A percentile compares a stretch with the other conserved stretches of the same genome.
phyloP scores from a whole-genome alignment of 1,284 basidiomycete species.

The Grifola frondosa region DNA sequence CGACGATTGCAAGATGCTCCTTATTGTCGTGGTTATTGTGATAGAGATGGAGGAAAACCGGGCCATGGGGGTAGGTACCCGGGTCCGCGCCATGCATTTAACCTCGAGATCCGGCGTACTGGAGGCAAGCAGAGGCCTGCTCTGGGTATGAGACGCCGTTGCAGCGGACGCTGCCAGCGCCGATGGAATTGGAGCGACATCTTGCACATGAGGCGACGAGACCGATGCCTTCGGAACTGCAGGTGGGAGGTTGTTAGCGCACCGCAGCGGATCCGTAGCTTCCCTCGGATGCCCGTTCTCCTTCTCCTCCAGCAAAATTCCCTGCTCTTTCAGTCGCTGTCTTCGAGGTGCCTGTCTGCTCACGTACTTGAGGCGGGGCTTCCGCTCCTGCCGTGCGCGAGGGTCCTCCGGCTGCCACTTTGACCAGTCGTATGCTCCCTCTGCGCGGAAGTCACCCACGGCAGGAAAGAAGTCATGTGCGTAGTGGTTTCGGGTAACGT shows the following conservation, averaged over 20 bases:
- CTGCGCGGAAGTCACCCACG: conserved; percentile 48
- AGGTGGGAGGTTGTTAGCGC: conserved; percentile 27
- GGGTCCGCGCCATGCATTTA: conserved; percentile 94
- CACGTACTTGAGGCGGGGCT: conserved; percentile 51
- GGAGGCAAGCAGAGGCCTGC: conserved; percentile 12
- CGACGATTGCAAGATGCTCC: conserved; percentile 97
- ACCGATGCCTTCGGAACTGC: conserved; percentile 10
- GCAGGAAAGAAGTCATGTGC: conserved; percentile 69
- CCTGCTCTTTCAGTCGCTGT: conserved; percentile 43
- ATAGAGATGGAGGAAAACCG: conserved; percentile 93
- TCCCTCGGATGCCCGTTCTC: conserved; percentile 23
- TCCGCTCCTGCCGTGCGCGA: conserved; percentile 35
- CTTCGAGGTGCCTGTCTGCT: conserved; percentile 73
- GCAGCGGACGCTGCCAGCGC: conserved; percentile 8
- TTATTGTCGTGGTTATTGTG: conserved; percentile 89
- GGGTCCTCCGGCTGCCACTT: conserved; percentile 47
- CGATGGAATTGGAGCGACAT: conserved; percentile 1
- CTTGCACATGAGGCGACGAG: too few species aligned
- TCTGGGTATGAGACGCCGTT: conserved; percentile 1
- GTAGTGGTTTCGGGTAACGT: conserved; percentile 77
- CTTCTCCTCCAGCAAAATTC: conserved; percentile 21
- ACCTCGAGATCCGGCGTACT: conserved; percentile 53
- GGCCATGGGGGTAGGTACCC: conserved; percentile 95
- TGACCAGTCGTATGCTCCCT: conserved; percentile 58
- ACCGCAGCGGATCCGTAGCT: conserved; percentile 19